Conservation (phyloP, 306 rosid species). For the Trifolium subterraneum region DNA sequence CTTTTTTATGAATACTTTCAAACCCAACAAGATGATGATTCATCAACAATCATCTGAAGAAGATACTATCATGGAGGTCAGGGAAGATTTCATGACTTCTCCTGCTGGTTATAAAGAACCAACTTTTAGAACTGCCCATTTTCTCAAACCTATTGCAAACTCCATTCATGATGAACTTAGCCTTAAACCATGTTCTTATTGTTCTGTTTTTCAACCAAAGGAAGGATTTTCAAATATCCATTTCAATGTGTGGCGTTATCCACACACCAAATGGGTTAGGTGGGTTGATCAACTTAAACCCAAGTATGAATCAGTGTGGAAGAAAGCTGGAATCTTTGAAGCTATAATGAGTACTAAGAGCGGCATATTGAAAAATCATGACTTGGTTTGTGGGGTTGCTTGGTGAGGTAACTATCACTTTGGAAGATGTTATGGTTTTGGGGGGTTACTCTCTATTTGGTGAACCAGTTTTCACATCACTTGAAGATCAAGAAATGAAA, state of each 20-base stretch:
- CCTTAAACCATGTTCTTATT: background rate
- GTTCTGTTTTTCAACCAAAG: constrained; percentile 16
- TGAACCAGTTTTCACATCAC: constrained; percentile 25
- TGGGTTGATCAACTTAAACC: constrained; percentile 49
- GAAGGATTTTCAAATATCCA: constrained; percentile 29
- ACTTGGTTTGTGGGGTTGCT: too few species aligned
- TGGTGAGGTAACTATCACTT: constrained; percentile 60
- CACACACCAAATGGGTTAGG: too few species aligned
- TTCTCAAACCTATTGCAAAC: too few species aligned
- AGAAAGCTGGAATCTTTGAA: constrained; percentile 51
- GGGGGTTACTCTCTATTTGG: constrained; percentile 57
- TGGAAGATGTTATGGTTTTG: constrained; percentile 64
- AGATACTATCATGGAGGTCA: too few species aligned
- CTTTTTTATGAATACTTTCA: too few species aligned
- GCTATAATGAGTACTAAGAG: constrained; percentile 49
- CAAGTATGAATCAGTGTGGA: constrained; percentile 47
- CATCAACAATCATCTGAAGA: too few species aligned
- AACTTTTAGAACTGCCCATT: too few species aligned
- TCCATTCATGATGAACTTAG: too few species aligned
- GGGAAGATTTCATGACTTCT: too few species aligned
- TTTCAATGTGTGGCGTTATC: constrained; percentile 40
- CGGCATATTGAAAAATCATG: too few species aligned
- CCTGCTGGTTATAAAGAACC: too few species aligned
- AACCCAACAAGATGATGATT: too few species aligned
- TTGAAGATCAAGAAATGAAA: background rate